phyloP scores from a whole-genome alignment of 805 yeast genomes.

The Komagataella pastoris region DNA sequence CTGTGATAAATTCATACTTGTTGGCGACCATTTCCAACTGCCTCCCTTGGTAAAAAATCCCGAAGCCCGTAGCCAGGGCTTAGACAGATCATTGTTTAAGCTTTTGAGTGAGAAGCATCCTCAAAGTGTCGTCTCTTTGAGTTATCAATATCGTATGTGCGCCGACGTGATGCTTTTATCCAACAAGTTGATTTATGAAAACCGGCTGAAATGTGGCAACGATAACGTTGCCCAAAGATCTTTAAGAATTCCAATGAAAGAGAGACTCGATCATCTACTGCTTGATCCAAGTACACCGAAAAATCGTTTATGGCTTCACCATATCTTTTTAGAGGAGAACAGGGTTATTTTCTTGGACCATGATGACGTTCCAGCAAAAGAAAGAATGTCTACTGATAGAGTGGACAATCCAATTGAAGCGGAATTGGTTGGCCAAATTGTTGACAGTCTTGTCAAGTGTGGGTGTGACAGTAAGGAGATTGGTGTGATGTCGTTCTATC shows the following conservation, averaged over 20 bases:
- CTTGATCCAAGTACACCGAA: constrained; percentile 1
- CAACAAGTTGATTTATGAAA: constrained; percentile 66
- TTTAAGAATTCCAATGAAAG: constrained; percentile 33
- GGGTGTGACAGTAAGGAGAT: constrained; percentile 51
- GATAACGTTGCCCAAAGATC: constrained; percentile 44
- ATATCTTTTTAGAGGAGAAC: constrained; percentile 36
- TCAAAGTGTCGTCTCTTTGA: constrained; percentile 57
- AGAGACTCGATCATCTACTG: constrained; percentile 10
- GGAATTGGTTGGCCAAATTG: constrained; percentile 44
- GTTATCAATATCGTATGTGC: constrained; percentile 88
- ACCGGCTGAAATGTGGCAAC: constrained; percentile 66
- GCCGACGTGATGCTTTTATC: constrained; percentile 75
- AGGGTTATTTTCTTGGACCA: constrained; percentile 74
- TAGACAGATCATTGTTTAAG: constrained; percentile 69
- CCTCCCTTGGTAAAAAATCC: constrained; percentile 76
- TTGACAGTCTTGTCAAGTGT: constrained; percentile 37
- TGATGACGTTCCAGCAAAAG: constrained; percentile 50
- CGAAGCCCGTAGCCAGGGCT: constrained; percentile 48
- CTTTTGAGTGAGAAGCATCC: constrained; percentile 64
- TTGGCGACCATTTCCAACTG: constrained; percentile 93
- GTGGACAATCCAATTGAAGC: constrained; percentile 68
- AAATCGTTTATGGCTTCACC: constrained; percentile 36
- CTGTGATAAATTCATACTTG: constrained; percentile 71
- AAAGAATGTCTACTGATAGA: constrained; percentile 46
- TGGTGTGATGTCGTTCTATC: constrained; percentile 84